Conservation (phyloP, 371 early-diverging fungal genomes). For the Apophysomyces ossiformis region DNA sequence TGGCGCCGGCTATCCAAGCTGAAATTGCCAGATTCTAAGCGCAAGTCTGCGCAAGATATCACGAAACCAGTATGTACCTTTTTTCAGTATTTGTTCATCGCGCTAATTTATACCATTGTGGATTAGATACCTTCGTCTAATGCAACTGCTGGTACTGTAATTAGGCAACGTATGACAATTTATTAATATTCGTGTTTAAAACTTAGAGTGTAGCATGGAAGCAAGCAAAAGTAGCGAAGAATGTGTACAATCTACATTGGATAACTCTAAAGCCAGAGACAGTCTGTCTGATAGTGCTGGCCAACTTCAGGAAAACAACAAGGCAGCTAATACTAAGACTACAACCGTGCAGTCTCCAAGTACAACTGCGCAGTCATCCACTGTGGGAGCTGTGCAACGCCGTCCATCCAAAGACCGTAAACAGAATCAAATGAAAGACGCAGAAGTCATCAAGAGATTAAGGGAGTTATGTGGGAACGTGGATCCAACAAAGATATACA, state of each 20-base stretch:
- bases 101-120: background rate
- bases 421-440: slow-evolving; percentile 45
- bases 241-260: background rate
- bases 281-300: background rate
- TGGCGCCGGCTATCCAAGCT: slow-evolving; percentile 16
- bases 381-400: slow-evolving; percentile 24
- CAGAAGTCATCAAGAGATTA: slow-evolving; percentile 82
- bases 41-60: background rate
- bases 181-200: background rate
- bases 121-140: background rate
- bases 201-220: background rate
- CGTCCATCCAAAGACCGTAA: slow-evolving; percentile 42
- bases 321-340: background rate
- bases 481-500: slow-evolving; percentile 80
- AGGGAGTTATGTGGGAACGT: slow-evolving; percentile 85
- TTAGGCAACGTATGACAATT: background rate
- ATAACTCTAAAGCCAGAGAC: background rate
- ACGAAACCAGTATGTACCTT: slow-evolving; percentile 1
- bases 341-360: background rate
- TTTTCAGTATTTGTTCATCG: background rate
- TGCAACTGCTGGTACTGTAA: background rate
- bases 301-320: background rate
- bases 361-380: slow-evolving; percentile 11
- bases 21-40: slow-evolving; percentile 5
- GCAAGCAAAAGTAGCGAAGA: background rate